Conservation (phyloP, 331 rosid species). For the Malus hybrid region DNA sequence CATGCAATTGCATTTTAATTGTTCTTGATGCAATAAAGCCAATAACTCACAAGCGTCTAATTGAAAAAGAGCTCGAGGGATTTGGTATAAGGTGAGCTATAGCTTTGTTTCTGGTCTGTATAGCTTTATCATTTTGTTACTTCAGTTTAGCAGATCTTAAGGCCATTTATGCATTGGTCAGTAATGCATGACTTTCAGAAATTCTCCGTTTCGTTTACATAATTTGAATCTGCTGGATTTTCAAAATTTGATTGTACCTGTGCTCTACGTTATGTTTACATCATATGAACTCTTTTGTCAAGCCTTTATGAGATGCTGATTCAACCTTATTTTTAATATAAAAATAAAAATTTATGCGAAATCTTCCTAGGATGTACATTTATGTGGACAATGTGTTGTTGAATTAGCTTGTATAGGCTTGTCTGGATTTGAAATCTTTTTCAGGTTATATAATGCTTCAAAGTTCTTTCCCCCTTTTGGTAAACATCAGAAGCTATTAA, state of each 20-base stretch:
- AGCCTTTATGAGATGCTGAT: neutral
- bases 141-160: neutral
- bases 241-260: neutral
- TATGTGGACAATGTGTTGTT: neutral
- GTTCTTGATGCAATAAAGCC: conserved; percentile 99
- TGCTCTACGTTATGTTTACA: too few relatives aligned
- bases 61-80: conserved; percentile 97
- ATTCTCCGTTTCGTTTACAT: neutral
- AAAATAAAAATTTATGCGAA: neutral
- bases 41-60: conserved; percentile 91
- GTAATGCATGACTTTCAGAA: neutral
- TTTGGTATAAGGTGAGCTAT: conserved; percentile 83
- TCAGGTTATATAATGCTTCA: neutral
- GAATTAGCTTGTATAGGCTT: neutral
- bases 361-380: neutral
- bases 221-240: neutral
- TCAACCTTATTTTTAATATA: neutral
- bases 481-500: neutral
- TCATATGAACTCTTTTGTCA: neutral
- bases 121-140: neutral
- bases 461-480: neutral
- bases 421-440: neutral
- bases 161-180: neutral
- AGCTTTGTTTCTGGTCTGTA: neutral
- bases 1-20: conserved; percentile 92